Percentiles rank a stretch among this genome's conserved stretches.
These are phyloP conservation scores for Lepidium africanum DNA, from an alignment of 345 rosid species.

Conservation along the genomic window DNA sequence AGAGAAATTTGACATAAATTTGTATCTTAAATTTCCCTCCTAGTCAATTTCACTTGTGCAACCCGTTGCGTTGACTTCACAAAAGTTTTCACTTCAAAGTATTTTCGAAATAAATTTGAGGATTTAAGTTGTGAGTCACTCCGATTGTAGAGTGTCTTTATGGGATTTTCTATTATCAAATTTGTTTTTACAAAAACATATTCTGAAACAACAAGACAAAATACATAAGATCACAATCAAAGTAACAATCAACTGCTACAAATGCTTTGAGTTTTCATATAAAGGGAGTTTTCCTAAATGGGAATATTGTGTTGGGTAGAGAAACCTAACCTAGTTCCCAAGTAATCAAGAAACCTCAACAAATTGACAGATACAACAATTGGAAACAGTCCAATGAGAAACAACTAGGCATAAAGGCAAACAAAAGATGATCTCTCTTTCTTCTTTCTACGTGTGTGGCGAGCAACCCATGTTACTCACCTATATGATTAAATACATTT, in stretches of 20 bases:
- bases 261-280: background rate
- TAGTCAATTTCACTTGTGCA: no score
- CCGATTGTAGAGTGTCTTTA: no score
- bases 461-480: constrained; percentile 15
- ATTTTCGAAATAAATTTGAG: no score
- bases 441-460: constrained; percentile 8
- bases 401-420: background rate
- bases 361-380: background rate
- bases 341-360: constrained; percentile 2
- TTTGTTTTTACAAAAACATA: no score
- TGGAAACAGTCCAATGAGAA: constrained; percentile 5
- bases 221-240: background rate
- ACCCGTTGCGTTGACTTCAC: no score
- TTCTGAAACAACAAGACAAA: no score
- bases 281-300: background rate
- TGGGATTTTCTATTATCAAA: no score
- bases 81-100: no score
- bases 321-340: background rate
- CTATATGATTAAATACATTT: background rate
- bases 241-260: background rate
- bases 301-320: background rate
- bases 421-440: background rate
- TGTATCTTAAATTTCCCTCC: no score
- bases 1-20: no score
- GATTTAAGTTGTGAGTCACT: no score